Evolutionary conservation across 257 asterid species (phyloP).

Genomic region (Galeopsis tetrahit): DNA sequence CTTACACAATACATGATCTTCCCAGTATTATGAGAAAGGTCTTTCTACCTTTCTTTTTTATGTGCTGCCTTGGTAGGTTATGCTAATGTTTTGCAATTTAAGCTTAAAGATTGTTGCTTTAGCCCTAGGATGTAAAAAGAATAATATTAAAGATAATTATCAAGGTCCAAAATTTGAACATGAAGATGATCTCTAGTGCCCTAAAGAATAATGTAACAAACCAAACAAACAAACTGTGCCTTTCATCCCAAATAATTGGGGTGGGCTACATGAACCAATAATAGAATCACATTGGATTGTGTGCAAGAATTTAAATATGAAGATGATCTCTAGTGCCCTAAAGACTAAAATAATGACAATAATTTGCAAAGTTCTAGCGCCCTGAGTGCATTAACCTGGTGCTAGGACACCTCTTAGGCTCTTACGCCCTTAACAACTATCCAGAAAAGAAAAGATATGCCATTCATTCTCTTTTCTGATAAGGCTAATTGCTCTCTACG

Average conservation of each 20-base stretch:
- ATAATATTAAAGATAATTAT: not conserved
- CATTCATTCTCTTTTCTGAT: not conserved
- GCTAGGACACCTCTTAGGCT: no score
- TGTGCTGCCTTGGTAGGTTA: constrained; percentile 6
- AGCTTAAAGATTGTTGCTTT: constrained; percentile 4
- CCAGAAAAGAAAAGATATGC: not conserved
- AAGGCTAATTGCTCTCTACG: not conserved
- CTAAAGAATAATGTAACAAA: not conserved
- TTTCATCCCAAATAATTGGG: no score
- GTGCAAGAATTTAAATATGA: not conserved
- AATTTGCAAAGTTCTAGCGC: not conserved
- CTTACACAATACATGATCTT: constrained; percentile 8
- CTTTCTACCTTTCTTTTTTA: constrained; percentile 17
- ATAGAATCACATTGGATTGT: no score
- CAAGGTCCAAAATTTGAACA: not conserved
- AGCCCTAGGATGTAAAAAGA: not conserved
- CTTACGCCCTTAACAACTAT: not conserved
- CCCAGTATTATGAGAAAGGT: not conserved
- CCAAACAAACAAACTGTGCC: no score
- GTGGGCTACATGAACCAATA: no score
- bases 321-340: constrained; percentile 17
- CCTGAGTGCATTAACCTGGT: not conserved
- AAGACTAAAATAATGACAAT: not conserved
- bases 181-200: constrained; percentile 17
- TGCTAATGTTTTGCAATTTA: constrained; percentile 1